Evolutionary conservation across 2,329 filamentous ascomycete species (phyloP), one percentile per base, ranked within the genome.

Genomic region (Aspergillus fumigatus): DNA sequence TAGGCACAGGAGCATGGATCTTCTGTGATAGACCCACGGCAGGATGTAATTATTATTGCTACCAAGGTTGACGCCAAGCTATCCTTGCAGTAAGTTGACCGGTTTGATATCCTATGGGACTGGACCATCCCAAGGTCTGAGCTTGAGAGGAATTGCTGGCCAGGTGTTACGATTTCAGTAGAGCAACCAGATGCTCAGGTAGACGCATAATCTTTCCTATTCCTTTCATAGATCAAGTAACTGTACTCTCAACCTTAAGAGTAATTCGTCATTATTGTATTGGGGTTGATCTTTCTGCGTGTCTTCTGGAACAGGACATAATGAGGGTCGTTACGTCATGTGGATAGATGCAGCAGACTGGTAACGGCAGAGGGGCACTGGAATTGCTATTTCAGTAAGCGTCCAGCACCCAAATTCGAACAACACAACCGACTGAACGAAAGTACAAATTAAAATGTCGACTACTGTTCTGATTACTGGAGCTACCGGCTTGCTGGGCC

Each of bases 401-500:
- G 3, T 29, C 4, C 3, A 38, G 49, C 49, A 21, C 10, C 49
- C 29, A 19, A 19, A 23, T 21, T n/a, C n/a, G 14, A 58, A 50
- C 41, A 51, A 58, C 55, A 50, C 52, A 53, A 26, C 51, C 50
- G 35, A 19, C 27, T 29, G 40, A 55, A 27, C 41, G 19, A 52
- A 49, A 29, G 26, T 26, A 48, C 5, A 27, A 27, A 53, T 29
- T 26, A 62, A 59, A 43, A 75, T 75, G 72, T 67, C 71, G 55
- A 70, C 82, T 57, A 86, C 81, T 26, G 90, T 84, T 9, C 80
- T 96, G 26, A 78, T 96, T 54, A 96, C 92, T 6, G 92, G 92
- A 56, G 91, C 90, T 40, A 93, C 89, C 21, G 92, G 92, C 54
- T 81, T 96, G 10, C 82, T 96, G 1, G 92, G 92, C 50, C 84